phyloP scores from a whole-genome alignment of 176 grass and related monocot species.

The Cenchrus purpureus region DNA sequence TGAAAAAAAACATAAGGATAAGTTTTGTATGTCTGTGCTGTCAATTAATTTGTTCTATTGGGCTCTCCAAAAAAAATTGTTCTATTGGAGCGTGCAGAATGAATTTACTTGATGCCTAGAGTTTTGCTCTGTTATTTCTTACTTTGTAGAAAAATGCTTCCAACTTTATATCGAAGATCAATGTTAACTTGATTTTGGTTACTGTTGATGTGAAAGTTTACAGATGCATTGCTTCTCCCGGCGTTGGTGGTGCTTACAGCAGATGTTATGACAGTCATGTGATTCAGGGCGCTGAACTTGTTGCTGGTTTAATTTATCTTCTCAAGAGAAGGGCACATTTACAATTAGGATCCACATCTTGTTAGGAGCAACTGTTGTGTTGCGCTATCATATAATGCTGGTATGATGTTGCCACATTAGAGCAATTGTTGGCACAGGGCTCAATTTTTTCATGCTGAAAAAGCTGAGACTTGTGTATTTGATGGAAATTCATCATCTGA shows the following conservation, averaged over 20 bases:
- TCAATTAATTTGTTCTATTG: background rate
- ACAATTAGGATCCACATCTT: background rate
- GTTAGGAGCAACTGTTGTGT: background rate
- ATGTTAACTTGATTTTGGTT: background rate
- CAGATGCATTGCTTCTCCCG: background rate
- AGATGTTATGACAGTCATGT: background rate
- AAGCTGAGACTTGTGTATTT: background rate
- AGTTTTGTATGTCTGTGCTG: background rate
- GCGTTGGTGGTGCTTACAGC: background rate
- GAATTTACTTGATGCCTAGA: background rate
- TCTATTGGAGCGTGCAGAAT: background rate
- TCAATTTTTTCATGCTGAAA: conserved; percentile 11
- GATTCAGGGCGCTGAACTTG: conserved; percentile 55
- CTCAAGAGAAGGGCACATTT: background rate
- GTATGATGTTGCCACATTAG: background rate
- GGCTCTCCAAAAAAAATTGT: too few relatives aligned
- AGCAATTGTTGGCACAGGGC: background rate
- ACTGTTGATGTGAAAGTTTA: background rate
- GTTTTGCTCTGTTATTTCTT: background rate
- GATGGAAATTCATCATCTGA: background rate
- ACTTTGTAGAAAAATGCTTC: background rate
- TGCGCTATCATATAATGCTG: background rate
- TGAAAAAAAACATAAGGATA: background rate
- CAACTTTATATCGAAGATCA: background rate
- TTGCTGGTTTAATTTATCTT: conserved; percentile 50